These are phyloP conservation scores for Neofusicoccum cordaticola DNA, from an alignment of 2,329 filamentous ascomycete genomes.

Conservation along the genomic window DNA sequence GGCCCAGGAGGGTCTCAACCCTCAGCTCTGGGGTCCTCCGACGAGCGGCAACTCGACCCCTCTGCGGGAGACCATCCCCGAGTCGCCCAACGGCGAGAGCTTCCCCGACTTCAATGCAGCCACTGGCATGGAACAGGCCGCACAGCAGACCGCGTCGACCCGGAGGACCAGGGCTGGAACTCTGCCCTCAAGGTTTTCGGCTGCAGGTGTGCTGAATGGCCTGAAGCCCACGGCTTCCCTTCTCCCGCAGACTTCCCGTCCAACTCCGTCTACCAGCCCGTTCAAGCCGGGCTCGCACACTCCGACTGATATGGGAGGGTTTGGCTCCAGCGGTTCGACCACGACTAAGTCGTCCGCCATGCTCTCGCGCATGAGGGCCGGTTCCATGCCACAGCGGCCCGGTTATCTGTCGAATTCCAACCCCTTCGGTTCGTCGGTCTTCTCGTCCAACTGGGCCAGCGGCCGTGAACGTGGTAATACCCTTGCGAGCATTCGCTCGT, in stretches of 20 bases:
- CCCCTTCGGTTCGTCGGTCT: slow-evolving; percentile 86
- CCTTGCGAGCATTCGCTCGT: slow-evolving; percentile 82
- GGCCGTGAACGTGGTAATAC: slow-evolving; percentile 83
- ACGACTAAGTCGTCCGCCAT: slow-evolving; percentile 55
- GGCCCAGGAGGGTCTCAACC: slow-evolving; percentile 83
- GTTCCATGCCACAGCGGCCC: slow-evolving; percentile 88
- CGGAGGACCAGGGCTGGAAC: slow-evolving; percentile 89
- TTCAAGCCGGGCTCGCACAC: slow-evolving; percentile 65
- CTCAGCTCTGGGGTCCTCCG: slow-evolving; percentile 82
- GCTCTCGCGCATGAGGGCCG: slow-evolving; percentile 81
- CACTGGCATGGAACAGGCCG: slow-evolving; percentile 55
- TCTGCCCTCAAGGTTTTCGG: slow-evolving; percentile 90
- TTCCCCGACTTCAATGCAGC: slow-evolving; percentile 85
- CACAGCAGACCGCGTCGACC: slow-evolving; percentile 48
- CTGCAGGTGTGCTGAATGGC: slow-evolving; percentile 63
- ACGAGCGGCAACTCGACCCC: slow-evolving; percentile 96
- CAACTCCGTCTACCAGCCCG: slow-evolving; percentile 82
- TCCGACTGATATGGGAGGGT: slow-evolving; percentile 34
- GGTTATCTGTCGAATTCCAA: slow-evolving; percentile 55
- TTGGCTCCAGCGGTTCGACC: slow-evolving; percentile 39
- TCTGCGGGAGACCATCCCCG: slow-evolving; percentile 92
- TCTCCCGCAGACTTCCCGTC: slow-evolving; percentile 75
- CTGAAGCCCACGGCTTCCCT: slow-evolving; percentile 54
- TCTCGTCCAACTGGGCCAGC: slow-evolving; percentile 79
- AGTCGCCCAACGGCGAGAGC: slow-evolving; percentile 87